Base-by-base conservation (phyloP, 2,329 filamentous ascomycete genomes). In the Pleurostoma richardsiae region DNA sequence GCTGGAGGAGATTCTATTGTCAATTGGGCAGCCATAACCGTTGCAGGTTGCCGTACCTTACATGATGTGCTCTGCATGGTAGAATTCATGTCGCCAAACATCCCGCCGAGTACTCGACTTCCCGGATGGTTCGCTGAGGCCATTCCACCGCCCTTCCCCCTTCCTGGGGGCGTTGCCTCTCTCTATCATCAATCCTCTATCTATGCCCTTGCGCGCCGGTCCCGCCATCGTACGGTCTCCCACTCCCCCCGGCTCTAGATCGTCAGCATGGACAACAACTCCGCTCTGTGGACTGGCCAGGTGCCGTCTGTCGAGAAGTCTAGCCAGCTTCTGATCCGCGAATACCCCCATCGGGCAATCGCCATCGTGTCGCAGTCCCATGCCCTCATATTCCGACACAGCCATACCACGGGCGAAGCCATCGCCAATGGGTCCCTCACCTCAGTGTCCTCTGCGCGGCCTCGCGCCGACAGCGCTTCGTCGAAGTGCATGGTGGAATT, bases 401-500 rank as follows among this genome's bases (percentile, higher is more conserved):
- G 80, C 63, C 72, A 81, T 42, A 78, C 80, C 19, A 76, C 79
- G n/a, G 78, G 70, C 63, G 85, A 85, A 52, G 62, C 71, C 30
- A 73, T 75, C 52, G 67, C 72, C 45, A 82, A 83, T 70, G 78
- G 78, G 52, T 83, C 77, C 41, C 74, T 80, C 50, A 67, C 74
- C 45, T 80, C 82, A 7, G 62, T 78, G 26, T 62, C 72, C 11
- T 71, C 73, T 30, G 63, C 68, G 39, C 71, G 72, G 31, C 62
- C 70, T 39, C 73, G 76, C 33, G 61, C 63, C 33, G 71, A 77
- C 45, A 54, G 70, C 62, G 53, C 67, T 62, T 55, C 78, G 57
- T 66, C 82, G 66, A 78, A 79, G 56, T 96, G 90, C 73, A 90
- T 95, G 76, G 90, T 96, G 54, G 90, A 96, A 65, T 96, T 96